A percentile compares a stretch with the other conserved stretches of the same genome.
Evolutionary conservation across 1,284 basidiomycete species (phyloP).

Genomic region (Trichosporon sp.): DNA sequence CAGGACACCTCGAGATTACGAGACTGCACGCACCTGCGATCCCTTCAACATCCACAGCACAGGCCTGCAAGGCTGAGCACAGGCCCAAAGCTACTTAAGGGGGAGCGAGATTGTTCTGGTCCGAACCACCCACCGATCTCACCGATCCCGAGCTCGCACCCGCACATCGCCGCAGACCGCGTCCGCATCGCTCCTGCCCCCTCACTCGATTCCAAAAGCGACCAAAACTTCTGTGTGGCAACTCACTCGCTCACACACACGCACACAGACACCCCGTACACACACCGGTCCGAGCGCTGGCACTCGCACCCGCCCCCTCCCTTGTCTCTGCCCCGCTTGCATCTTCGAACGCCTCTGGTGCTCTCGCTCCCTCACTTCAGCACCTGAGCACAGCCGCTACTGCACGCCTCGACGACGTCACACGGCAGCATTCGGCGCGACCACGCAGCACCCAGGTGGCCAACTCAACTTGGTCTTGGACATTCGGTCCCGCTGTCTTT

Average conservation of each 20-base stretch:
- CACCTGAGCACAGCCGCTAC: background rate
- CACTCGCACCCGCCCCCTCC: background rate
- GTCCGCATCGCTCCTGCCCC: background rate
- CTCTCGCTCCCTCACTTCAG: background rate
- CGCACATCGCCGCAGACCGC: conserved; percentile 1
- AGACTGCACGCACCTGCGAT: background rate
- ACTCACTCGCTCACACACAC: background rate
- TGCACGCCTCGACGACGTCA: background rate
- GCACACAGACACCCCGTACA: background rate
- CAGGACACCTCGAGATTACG: background rate
- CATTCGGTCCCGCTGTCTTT: background rate
- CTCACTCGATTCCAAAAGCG: background rate
- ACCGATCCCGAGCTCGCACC: background rate
- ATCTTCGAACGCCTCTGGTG: background rate
- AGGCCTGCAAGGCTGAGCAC: background rate
- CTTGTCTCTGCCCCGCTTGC: background rate
- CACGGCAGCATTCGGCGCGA: background rate
- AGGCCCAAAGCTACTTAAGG: background rate
- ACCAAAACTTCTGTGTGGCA: background rate
- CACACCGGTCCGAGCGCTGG: conserved; percentile 1
- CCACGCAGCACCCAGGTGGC: background rate
- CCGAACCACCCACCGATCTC: background rate
- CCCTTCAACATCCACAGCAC: background rate
- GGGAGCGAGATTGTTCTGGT: background rate
- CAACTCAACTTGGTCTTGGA: conserved; percentile 5